These are phyloP conservation scores for Bjerkandera adusta DNA, from an alignment of 1,284 basidiomycete genomes.

Conservation along the genomic window DNA sequence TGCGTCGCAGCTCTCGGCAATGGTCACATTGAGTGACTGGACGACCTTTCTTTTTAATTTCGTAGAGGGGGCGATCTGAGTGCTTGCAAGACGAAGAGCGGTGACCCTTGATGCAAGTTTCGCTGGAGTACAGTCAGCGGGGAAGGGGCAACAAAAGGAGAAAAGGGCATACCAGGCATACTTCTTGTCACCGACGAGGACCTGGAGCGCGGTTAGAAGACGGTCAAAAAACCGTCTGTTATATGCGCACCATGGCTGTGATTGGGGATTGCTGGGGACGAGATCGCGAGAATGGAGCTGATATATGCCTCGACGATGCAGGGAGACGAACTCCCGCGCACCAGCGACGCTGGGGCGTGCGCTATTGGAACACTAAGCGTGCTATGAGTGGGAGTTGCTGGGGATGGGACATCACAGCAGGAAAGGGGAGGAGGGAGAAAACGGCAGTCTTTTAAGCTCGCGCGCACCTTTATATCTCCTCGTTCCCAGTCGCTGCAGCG, in stretches of 20 bases:
- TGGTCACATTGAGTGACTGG: constrained; percentile 74
- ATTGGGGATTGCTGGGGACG: neutral
- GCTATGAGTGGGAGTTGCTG: constrained; percentile 20
- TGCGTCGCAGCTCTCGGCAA: constrained; percentile 71
- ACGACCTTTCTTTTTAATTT: constrained; percentile 77
- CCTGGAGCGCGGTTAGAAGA: constrained; percentile 38
- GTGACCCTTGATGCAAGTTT: constrained; percentile 79
- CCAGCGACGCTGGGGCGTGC: constrained; percentile 31
- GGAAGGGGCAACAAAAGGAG: neutral
- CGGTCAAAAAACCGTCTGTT: neutral
- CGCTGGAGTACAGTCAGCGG: constrained; percentile 36
- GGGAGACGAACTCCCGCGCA: constrained; percentile 21
- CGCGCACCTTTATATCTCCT: constrained; percentile 7
- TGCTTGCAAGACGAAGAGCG: constrained; percentile 74
- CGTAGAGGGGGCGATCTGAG: constrained; percentile 69
- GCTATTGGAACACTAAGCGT: constrained; percentile 27
- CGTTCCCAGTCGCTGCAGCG: constrained; percentile 8
- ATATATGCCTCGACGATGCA: constrained; percentile 25
- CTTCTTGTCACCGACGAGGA: constrained; percentile 78
- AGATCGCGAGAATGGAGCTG: neutral
- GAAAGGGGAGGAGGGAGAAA: constrained; percentile 6
- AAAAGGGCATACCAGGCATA: constrained; percentile 67
- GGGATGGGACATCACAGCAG: constrained; percentile 8
- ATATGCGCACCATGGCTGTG: constrained; percentile 22
- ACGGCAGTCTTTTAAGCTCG: constrained; percentile 6